Evolutionary conservation across 2,329 filamentous ascomycete genomes (phyloP).

Genomic region (Colletotrichum lentis): DNA sequence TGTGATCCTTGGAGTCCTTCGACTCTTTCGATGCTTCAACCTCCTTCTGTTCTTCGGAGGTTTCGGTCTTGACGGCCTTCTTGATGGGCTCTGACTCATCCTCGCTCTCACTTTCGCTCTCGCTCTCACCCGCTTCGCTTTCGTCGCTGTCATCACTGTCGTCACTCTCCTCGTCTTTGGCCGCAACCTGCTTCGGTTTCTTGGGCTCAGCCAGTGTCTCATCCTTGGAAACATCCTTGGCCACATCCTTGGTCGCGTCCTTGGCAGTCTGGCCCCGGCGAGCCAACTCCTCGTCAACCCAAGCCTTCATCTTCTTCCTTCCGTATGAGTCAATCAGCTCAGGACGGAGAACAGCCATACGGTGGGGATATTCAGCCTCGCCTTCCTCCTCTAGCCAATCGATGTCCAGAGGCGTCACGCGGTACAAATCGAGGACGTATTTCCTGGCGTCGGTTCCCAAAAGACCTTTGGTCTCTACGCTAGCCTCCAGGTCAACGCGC

Average conservation of each 20-base stretch:
- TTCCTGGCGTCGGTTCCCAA: constrained; percentile 95
- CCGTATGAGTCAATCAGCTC: constrained; percentile 90
- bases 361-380: constrained; percentile 80
- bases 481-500: constrained; percentile 90
- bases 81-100: constrained; percentile 49
- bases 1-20: constrained; percentile 63
- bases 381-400: constrained; percentile 82
- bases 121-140: constrained; percentile 44
- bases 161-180: constrained; percentile 42
- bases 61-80: constrained; percentile 39
- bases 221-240: constrained; percentile 48
- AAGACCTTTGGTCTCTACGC: constrained; percentile 97
- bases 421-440: constrained; percentile 96
- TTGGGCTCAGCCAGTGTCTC: constrained; percentile 44
- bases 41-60: constrained; percentile 44
- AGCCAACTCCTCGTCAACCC: constrained; percentile 80
- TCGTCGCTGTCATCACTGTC: constrained; percentile 40
- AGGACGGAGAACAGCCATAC: constrained; percentile 91
- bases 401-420: constrained; percentile 91
- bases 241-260: constrained; percentile 47
- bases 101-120: constrained; percentile 48
- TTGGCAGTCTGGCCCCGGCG: constrained; percentile 60
- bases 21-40: constrained; percentile 42
- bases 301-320: constrained; percentile 86
- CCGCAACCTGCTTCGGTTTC: constrained; percentile 38